Conservation (phyloP, 148 eudicot genomes). For the Talinum fruticosum region DNA sequence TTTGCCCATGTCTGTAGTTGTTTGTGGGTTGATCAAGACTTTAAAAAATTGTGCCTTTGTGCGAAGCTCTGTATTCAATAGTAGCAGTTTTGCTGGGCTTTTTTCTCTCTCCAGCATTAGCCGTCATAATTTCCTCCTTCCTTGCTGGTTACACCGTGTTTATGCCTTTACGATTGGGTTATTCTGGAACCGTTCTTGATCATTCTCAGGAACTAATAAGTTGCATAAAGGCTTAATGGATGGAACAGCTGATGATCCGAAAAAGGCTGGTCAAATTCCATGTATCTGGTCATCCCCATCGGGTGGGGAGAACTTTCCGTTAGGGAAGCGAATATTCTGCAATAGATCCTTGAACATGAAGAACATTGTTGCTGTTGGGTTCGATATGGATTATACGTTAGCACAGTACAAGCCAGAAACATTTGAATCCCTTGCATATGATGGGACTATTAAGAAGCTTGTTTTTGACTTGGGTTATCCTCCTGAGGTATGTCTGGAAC, state of each 20-base stretch:
- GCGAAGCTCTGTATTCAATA: neutral
- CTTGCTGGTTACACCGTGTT: no score
- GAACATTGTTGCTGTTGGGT: conserved; percentile 88
- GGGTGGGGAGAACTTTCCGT: conserved; percentile 49
- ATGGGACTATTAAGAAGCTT: conserved; percentile 88
- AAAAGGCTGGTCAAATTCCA: conserved; percentile 38
- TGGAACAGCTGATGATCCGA: conserved; percentile 34
- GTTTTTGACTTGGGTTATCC: conserved; percentile 89
- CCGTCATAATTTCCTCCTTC: neutral
- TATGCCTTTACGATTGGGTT: neutral
- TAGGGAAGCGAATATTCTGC: conserved; percentile 90
- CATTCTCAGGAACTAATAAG: conserved; percentile 44
- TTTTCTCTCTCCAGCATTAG: neutral
- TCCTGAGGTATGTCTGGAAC: conserved; percentile 50
- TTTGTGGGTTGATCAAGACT: neutral
- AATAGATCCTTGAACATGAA: conserved; percentile 95
- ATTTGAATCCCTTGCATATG: conserved; percentile 92
- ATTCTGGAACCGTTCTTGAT: conserved; percentile 11
- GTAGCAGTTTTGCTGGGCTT: neutral
- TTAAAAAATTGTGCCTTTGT: neutral
- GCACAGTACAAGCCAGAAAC: conserved; percentile 95
- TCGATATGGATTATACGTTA: conserved; percentile 97
- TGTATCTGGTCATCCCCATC: conserved; percentile 79
- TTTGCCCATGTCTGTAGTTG: neutral
- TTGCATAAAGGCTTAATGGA: conserved; percentile 49